Conservation (phyloP, 129 eudicot species). For the Apium graveolens region DNA sequence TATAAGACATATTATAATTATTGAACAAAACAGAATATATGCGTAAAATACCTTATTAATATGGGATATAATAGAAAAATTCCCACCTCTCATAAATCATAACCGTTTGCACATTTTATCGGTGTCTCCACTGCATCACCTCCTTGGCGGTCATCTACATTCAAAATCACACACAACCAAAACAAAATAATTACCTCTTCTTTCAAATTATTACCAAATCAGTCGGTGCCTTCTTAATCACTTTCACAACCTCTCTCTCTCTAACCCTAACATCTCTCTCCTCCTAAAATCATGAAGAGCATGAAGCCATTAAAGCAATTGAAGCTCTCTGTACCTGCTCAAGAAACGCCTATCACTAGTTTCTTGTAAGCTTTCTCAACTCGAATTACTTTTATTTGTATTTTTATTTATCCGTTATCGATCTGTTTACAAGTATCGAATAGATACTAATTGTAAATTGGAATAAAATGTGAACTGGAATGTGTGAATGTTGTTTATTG, state of each 20-base stretch:
- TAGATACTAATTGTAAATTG: not conserved
- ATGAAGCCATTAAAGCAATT: conserved; percentile 84
- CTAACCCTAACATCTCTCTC: conserved; percentile 15
- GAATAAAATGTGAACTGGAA: not conserved
- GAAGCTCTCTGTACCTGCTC: conserved; percentile 91
- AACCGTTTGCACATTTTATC: not conserved
- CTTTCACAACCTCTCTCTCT: not conserved
- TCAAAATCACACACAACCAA: conserved; percentile 15
- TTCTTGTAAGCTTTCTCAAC: conserved; percentile 48
- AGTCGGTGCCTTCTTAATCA: not conserved
- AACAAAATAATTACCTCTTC: not conserved
- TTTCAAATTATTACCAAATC: not conserved
- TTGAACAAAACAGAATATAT: too few species aligned
- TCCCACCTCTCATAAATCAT: too few species aligned
- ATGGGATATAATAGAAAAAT: too few species aligned
- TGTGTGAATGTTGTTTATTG: not conserved
- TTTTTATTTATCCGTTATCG: not conserved
- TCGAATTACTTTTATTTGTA: not conserved
- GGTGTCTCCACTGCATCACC: not conserved
- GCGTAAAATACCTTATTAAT: too few species aligned
- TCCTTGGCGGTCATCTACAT: conserved; percentile 28
- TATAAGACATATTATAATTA: too few species aligned
- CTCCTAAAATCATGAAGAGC: conserved; percentile 41
- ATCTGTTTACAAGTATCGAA: not conserved
- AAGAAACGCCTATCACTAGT: conserved; percentile 68